phyloP scores from a whole-genome alignment of 2,329 filamentous ascomycete species.

The Ceratocystis lukuohia region DNA sequence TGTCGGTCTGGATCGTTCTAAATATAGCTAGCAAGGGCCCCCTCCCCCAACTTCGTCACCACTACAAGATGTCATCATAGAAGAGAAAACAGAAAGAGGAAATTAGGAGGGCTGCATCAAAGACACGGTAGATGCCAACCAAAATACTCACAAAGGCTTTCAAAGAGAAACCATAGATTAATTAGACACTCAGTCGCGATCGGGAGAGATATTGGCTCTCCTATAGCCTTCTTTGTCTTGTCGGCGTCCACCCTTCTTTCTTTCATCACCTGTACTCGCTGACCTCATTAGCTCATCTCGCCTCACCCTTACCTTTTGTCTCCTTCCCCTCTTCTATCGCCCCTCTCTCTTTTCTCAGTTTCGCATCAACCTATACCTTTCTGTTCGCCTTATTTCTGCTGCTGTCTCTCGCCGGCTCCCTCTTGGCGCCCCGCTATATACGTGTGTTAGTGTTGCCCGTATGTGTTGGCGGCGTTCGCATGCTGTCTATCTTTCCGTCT shows the following conservation, averaged over 20 bases:
- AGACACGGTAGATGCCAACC: too few relatives aligned
- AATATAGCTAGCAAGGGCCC: background rate
- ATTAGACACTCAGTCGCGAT: too few relatives aligned
- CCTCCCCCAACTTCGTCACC: background rate
- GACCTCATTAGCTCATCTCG: background rate
- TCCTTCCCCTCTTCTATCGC: background rate
- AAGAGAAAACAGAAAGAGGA: too few relatives aligned
- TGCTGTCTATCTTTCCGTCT: background rate
- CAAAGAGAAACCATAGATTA: too few relatives aligned
- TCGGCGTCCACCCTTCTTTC: background rate
- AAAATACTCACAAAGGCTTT: too few relatives aligned
- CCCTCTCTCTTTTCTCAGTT: background rate
- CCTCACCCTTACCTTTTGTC: background rate
- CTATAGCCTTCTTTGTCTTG: too few relatives aligned
- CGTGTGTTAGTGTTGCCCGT: background rate
- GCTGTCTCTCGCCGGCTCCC: background rate
- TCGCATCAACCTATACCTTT: background rate
- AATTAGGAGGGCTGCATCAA: too few relatives aligned
- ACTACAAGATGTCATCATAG: background rate
- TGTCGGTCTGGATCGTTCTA: background rate
- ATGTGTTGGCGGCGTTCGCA: too few relatives aligned
- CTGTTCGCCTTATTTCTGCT: background rate
- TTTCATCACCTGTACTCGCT: background rate
- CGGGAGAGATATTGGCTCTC: too few relatives aligned
- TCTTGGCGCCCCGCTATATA: background rate